Percentiles rank a stretch among this genome's conserved stretches.
Conservation (phyloP, 164 flowering plant species). For the Macadamia tetraphylla region DNA sequence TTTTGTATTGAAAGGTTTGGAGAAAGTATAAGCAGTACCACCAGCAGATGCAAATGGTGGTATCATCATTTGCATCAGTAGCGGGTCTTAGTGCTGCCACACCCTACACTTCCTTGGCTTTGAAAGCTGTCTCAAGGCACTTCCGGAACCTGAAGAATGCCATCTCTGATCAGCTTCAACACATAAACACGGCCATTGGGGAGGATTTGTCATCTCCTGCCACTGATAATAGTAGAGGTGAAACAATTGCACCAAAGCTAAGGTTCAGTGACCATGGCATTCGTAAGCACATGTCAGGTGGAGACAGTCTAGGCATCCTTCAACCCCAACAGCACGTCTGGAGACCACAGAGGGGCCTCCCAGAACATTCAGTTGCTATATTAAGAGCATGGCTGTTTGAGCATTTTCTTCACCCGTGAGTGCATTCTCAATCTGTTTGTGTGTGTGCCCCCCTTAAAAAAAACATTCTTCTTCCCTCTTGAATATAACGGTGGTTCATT, state of each 20-base stretch:
- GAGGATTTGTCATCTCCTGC: constrained; percentile 48
- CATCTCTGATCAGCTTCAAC: constrained; percentile 56
- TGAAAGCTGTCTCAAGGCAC: constrained; percentile 54
- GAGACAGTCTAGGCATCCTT: constrained; percentile 27
- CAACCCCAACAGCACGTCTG: constrained; percentile 63
- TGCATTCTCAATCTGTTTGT: neutral
- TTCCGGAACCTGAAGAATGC: constrained; percentile 53
- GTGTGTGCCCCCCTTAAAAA: too few species aligned
- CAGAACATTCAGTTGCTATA: constrained; percentile 79
- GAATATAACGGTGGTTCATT: neutral
- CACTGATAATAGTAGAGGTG: constrained; percentile 29
- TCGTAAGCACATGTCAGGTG: constrained; percentile 31
- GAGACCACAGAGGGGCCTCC: constrained; percentile 96
- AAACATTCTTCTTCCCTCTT: neutral
- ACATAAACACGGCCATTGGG: constrained; percentile 38
- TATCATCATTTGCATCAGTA: constrained; percentile 77
- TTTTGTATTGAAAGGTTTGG: constrained; percentile 42
- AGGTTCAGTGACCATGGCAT: constrained; percentile 35
- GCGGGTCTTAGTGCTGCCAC: constrained; percentile 77
- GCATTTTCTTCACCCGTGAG: constrained; percentile 97
- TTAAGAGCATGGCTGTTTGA: constrained; percentile 92
- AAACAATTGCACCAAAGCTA: constrained; percentile 22
- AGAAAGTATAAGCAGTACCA: constrained; percentile 70
- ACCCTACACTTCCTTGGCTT: constrained; percentile 60
- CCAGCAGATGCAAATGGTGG: constrained; percentile 84